A percentile compares a stretch with the other conserved stretches of the same genome.
Evolutionary conservation across 345 rosid species (phyloP).

Genomic region (Noccaea bulbosa): DNA sequence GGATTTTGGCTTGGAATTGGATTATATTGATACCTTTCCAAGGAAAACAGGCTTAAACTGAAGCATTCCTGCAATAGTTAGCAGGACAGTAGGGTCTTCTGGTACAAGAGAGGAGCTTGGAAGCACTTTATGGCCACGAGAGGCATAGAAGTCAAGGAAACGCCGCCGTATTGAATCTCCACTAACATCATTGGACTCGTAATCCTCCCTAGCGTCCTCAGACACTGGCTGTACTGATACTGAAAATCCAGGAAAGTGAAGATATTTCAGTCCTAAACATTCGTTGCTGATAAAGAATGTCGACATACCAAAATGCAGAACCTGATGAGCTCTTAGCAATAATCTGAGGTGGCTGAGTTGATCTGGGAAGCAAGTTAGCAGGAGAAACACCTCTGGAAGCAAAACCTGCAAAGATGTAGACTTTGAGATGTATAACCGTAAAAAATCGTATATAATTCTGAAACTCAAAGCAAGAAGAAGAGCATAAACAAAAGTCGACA

Average conservation of each 20-base stretch:
- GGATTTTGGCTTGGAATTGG: neutral
- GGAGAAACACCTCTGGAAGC: conserved; percentile 47
- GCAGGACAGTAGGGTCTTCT: conserved; percentile 90
- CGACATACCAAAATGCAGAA: conserved; percentile 17
- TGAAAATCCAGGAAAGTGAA: conserved; percentile 49
- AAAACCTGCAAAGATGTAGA: conserved; percentile 50
- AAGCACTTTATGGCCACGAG: conserved; percentile 87
- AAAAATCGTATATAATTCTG: neutral
- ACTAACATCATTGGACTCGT: conserved; percentile 52
- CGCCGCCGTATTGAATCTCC: conserved; percentile 82
- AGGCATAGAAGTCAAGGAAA: conserved; percentile 87
- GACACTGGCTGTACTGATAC: conserved; percentile 68
- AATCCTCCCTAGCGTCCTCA: conserved; percentile 55
- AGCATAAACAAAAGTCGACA: conserved; percentile 6
- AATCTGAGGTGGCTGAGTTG: conserved; percentile 36
- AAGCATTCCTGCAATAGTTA: conserved; percentile 98
- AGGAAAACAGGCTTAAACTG: conserved; percentile 96
- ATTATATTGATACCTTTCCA: conserved; percentile 62
- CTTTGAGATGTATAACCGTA: neutral
- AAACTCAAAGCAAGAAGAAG: conserved; percentile 17
- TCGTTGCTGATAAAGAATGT: conserved; percentile 30
- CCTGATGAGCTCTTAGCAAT: conserved; percentile 60
- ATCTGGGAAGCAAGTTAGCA: conserved; percentile 41
- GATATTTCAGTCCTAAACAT: conserved; percentile 31
- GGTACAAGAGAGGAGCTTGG: conserved; percentile 95